Evolutionary conservation across 2,329 filamentous ascomycete species (phyloP), one percentile per base, ranked within the genome.

Genomic region (Domatiomyces catenatus): DNA sequence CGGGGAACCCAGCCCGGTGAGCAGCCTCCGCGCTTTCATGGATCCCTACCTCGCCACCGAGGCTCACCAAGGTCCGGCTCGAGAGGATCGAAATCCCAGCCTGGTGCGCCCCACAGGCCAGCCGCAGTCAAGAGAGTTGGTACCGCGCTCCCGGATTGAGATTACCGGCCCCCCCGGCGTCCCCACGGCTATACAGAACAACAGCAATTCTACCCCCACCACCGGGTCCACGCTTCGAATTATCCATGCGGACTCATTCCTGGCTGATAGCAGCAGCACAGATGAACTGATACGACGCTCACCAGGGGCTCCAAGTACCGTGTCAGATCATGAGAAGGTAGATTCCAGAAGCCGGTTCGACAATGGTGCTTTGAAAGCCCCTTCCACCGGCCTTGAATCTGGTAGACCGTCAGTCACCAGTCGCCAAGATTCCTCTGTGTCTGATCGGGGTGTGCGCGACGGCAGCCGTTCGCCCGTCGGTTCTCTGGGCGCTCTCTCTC

Each of bases 21-120:
- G 84, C 64, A 94, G 87, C 66, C 71, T 94, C 58, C 79, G 86
- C 53, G 79, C 86, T 67, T 84, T 86, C 48, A 94, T 94, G 87
- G 84, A 83, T 66, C 87, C 86, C 5, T 95, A 87, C 64, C 69
- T 94, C 15, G 61, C 58, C 5, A 64, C 66, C n/a, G 55, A 59
- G 10, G 56, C 48, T 2, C 44, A 49, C 17, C 6, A 22, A 44
- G 50, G 48, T 42, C 56, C 58, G 44, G 46, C 43, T n/a, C 48
- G 56, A 17, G 55, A 52, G 3, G 55, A 50, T 48, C 10, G 10
- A 39, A 39, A 39, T 39, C 32, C 15, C 10, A 15, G 32, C 32
- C 32, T 39, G 1, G 32, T 5, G 10, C 32, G 12, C 32, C 3
- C 32, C 8, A 39, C 32, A 5, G 32, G 32, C 32, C 32, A 39